A percentile compares a stretch with the other conserved stretches of the same genome.
These are phyloP conservation scores for Paecilomyces sp. DNA, from an alignment of 2,329 filamentous ascomycete genomes.

Conservation along the genomic window DNA sequence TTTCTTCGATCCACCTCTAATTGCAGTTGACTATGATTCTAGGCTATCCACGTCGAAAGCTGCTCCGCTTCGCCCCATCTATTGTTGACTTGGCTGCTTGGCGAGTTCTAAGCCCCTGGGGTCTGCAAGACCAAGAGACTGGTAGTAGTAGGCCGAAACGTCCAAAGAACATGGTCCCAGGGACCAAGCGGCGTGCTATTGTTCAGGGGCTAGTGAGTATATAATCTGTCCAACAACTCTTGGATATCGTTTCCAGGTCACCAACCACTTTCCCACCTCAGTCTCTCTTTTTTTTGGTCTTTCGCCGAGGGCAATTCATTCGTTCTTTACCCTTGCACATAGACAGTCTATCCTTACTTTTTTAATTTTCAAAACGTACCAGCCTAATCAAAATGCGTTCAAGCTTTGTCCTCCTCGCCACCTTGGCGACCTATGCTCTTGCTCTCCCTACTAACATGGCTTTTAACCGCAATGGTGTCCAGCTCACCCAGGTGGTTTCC, in stretches of 20 bases:
- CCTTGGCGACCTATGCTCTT: conserved; percentile 23
- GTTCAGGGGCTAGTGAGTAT: neutral
- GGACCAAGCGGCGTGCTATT: neutral
- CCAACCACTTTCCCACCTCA: neutral
- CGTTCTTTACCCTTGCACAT: neutral
- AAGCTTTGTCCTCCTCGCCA: conserved; percentile 23
- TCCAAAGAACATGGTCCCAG: neutral
- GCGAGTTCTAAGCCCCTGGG: neutral
- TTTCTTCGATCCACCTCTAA: neutral
- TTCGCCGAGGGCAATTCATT: neutral
- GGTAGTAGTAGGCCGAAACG: neutral
- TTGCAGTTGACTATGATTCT: neutral
- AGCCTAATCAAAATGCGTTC: conserved; percentile 14
- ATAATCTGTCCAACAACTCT: neutral
- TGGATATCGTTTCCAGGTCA: neutral
- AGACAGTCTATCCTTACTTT: neutral
- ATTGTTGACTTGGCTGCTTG: neutral
- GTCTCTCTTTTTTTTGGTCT: neutral
- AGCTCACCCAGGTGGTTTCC: conserved; percentile 11
- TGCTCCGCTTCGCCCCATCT: neutral
- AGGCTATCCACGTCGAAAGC: neutral
- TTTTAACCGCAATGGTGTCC: conserved; percentile 13
- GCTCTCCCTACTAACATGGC: conserved; percentile 21
- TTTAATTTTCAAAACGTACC: neutral
- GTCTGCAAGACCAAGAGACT: neutral